Base-by-base conservation (phyloP, 1,284 basidiomycete species). In the Cronartium ribicola region DNA sequence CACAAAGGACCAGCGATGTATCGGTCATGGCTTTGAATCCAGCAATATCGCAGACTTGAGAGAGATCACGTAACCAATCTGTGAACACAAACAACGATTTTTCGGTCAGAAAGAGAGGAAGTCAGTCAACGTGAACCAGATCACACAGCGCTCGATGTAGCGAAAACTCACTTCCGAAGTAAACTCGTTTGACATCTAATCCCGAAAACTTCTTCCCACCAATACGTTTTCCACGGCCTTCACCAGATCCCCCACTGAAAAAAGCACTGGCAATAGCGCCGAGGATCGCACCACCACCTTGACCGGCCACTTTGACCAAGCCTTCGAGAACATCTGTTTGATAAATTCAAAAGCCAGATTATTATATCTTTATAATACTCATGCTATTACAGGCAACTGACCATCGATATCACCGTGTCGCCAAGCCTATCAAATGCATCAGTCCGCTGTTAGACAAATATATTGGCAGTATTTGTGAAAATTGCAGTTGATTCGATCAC, bases 121-220 rank as follows among this genome's bases (percentile, higher is more conserved):
- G 46, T n/a, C 41, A 3, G 40, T 29, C 20, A 51, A 22, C n/a
- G 22, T 37, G 36, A 36, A 64, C 67, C 17, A 65, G 4, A 65
- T 63, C 20, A 66, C 70, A 67, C 79, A 77, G 22, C 77, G 74
- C n/a, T n/a, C n/a, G n/a, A n/a, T n/a, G n/a, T n/a, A n/a, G n/a
- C n/a, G n/a, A n/a, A 17, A 78, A 76, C 78, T 78, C 79, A 66
- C 79, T 80, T 51, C 79, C 79, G 60, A 80, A 79, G 75, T 80
- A 80, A 75, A 78, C 77, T 37, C 79, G 76, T 76, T 80, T 80
- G 76, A 80, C 78, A 73, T 80, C 79, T 29, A 80, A 76, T 17
- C 79, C 78, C 20, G 77, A 72, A 51, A 80, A 80, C 76, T 80
- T 80, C 77, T 74, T 76, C 36, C 78, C 75, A 29, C 76, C 62